phyloP scores from a whole-genome alignment of 768 basidiomycete species.

The Trichaptum fuscoviolaceum region DNA sequence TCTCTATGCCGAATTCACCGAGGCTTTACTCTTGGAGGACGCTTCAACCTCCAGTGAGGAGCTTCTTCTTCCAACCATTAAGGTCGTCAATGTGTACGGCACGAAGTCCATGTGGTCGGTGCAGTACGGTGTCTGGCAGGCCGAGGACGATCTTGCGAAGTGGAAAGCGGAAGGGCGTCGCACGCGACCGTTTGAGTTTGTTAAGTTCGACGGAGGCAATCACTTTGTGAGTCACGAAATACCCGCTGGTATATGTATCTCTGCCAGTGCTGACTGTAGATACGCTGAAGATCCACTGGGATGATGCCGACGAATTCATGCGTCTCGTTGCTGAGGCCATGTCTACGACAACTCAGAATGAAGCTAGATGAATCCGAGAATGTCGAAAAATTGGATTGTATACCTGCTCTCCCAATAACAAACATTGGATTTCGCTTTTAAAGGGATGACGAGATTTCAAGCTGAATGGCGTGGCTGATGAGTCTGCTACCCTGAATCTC shows the following conservation, averaged over 20 bases:
- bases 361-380: too few relatives aligned
- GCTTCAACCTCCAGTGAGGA: neutral
- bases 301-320: neutral
- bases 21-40: neutral
- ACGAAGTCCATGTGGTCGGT: neutral
- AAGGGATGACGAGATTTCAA: neutral
- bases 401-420: too few relatives aligned
- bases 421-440: neutral
- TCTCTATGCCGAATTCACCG: neutral
- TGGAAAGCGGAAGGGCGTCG: conserved; percentile 9
- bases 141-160: neutral
- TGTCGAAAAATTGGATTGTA: too few relatives aligned
- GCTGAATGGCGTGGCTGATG: too few relatives aligned
- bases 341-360: neutral
- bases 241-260: neutral
- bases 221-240: conserved; percentile 28
- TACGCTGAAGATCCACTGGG: neutral
- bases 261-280: neutral
- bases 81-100: neutral
- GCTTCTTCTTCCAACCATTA: neutral
- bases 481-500: neutral
- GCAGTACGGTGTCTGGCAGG: neutral
- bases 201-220: conserved; percentile 25
- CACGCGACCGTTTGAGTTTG: conserved; percentile 20
- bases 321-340: neutral